Base-by-base conservation (phyloP, 2,329 filamentous ascomycete genomes). In the Neoscytalidium dimidiatum region DNA sequence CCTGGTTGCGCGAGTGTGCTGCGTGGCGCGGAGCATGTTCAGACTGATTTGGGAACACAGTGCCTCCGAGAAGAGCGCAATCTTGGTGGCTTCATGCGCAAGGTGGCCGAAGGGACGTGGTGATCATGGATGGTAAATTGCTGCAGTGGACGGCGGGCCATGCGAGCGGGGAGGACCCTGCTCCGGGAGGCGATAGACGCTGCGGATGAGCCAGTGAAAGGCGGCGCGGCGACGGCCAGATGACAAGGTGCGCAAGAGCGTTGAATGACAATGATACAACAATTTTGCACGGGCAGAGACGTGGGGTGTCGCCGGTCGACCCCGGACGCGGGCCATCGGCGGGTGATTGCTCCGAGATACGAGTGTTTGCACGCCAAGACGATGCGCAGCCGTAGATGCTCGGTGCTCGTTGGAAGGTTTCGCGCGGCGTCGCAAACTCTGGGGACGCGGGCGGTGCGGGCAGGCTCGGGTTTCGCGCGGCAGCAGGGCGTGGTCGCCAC, bases 321-420 rank as follows among this genome's bases (percentile, higher is more conserved):
- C 53, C 53, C 35, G 38, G 53, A 44, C 53, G 38, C 53, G 38
- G 26, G 38, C 53, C 14, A 58, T 44, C 56, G 56, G 58, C 58
- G 58, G 58, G 58, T 23, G 44, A 62, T 62, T 62, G 43, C 46
- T 51, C 58, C 58, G 58, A 62, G 58, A 61, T 61, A 49, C 57
- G 57, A 33, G n/a, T 7, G 44, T 61, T 31, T 23, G 56, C 28
- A 28, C 31, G 58, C 43, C 58, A 62, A 51, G 58, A 21, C 11
- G 57, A 61, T 49, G 57, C 29, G 57, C 57, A 19, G 44, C 44
- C 29, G 51, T 56, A 43, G 52, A 21, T 41, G 52, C 6, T 8
- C 23, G 53, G 3, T 43, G 53, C 53, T 58, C 53, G 53, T n/a
- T 44, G 53, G 53, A 31, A 3, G 46, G 23, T 17, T 7, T 28